Percentiles rank a stretch among this genome's conserved stretches.
Evolutionary conservation across 805 yeast genomes (phyloP).

Genomic region (Spathaspora sp.): DNA sequence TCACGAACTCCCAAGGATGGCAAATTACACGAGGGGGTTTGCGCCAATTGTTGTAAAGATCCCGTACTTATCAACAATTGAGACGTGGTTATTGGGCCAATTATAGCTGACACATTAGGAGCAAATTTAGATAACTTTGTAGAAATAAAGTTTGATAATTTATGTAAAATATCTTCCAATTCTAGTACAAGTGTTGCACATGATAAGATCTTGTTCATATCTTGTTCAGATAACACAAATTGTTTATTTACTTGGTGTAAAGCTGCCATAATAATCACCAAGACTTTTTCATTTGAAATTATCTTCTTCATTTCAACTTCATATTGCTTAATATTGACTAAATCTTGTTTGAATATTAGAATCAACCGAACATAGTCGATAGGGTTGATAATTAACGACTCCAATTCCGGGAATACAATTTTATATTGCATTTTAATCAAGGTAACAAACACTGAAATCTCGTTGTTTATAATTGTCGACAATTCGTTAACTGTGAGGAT

Average conservation of each 20-base stretch:
- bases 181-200: constrained; percentile 48
- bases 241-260: constrained; percentile 41
- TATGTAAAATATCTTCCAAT: constrained; percentile 39
- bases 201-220: constrained; percentile 33
- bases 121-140: constrained; percentile 57
- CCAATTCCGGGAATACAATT: constrained; percentile 69
- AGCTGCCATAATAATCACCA: constrained; percentile 74
- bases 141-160: constrained; percentile 54
- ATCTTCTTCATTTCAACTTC: constrained; percentile 37
- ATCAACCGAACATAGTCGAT: constrained; percentile 57
- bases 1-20: constrained; percentile 67
- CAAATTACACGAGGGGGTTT: constrained; percentile 78
- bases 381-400: constrained; percentile 57
- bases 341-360: constrained; percentile 46
- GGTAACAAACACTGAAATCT: constrained; percentile 46
- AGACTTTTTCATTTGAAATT: constrained; percentile 59
- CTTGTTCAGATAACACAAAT: constrained; percentile 21
- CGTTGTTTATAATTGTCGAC: constrained; percentile 52
- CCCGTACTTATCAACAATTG: constrained; percentile 68
- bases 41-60: constrained; percentile 61
- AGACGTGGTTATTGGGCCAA: constrained; percentile 72
- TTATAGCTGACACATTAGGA: constrained; percentile 72
- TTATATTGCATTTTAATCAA: constrained; percentile 52
- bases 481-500: constrained; percentile 52
- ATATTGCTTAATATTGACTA: constrained; percentile 23